Evolutionary conservation across 495 filamentous ascomycete species (phyloP).

Genomic region (Aspergillus nidulans): DNA sequence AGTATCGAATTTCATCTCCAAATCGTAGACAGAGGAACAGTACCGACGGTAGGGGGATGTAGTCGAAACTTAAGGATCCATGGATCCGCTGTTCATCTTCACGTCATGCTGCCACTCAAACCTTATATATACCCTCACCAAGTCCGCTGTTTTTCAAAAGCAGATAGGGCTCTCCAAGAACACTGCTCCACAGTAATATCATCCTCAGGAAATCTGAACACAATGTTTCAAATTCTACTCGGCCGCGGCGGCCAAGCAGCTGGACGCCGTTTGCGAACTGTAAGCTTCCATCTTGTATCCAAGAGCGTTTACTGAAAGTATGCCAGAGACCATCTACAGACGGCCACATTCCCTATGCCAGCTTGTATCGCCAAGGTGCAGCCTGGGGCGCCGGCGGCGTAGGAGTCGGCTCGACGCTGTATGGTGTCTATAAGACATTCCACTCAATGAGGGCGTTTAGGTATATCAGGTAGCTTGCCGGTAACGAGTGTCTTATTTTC

Average conservation of each 20-base stretch:
- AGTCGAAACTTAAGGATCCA: background rate
- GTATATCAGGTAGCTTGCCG: constrained; percentile 19
- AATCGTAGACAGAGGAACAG: no score
- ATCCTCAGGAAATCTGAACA: no score
- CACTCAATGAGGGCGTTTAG: constrained; percentile 28
- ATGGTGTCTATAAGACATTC: constrained; percentile 27
- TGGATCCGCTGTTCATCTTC: background rate
- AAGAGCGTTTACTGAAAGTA: background rate
- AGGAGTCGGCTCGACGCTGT: constrained; percentile 28
- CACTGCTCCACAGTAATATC: no score
- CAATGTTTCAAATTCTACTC: constrained; percentile 18
- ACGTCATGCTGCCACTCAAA: background rate
- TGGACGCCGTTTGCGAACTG: constrained; percentile 7
- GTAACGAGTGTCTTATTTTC: background rate
- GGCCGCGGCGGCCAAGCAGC: constrained; percentile 11
- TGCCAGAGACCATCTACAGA: background rate
- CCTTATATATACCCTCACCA: background rate
- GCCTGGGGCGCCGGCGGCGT: constrained; percentile 31
- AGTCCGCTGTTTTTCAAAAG: no score
- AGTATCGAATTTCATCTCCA: no score
- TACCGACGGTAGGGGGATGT: no score
- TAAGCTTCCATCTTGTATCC: background rate
- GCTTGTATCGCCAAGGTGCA: constrained; percentile 26
- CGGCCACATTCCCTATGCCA: constrained; percentile 18
- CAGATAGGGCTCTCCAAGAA: no score